Evolutionary conservation across 371 early-diverging fungal genomes (phyloP).

Genomic region (Entomophthora muscae): DNA sequence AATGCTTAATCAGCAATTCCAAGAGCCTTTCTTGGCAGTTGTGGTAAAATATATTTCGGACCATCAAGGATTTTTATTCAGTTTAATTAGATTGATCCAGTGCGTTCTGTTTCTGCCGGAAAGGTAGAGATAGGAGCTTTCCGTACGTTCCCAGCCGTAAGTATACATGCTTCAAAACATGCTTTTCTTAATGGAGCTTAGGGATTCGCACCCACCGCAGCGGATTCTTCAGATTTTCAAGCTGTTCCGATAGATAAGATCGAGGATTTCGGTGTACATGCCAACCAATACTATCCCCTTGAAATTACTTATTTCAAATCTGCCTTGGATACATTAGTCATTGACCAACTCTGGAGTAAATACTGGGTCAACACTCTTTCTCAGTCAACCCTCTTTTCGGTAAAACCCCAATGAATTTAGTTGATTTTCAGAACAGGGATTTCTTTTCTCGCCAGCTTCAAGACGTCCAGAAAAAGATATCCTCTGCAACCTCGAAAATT

Average conservation of each 20-base stretch:
- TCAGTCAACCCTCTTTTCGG: constrained; percentile 74
- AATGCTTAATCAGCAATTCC: constrained; percentile 82
- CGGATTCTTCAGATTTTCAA: constrained; percentile 21
- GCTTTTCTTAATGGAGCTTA: not conserved
- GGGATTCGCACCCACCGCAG: not conserved
- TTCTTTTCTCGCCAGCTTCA: not conserved
- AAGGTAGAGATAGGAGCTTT: constrained; percentile 97
- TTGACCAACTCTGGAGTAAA: constrained; percentile 89
- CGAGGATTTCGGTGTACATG: constrained; percentile 95
- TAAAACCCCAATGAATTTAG: constrained; percentile 13
- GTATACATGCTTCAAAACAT: constrained; percentile 3
- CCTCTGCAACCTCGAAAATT: not conserved
- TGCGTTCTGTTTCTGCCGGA: constrained; percentile 87
- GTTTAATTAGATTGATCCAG: constrained; percentile 82
- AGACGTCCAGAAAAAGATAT: not conserved
- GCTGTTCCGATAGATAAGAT: constrained; percentile 84
- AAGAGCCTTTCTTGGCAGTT: constrained; percentile 91
- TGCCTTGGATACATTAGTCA: constrained; percentile 54
- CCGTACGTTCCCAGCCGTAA: constrained; percentile 65
- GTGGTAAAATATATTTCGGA: constrained; percentile 36
- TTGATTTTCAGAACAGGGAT: not conserved
- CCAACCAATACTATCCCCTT: constrained; percentile 82
- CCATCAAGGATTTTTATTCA: not conserved
- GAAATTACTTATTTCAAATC: constrained; percentile 91
- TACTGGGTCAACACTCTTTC: constrained; percentile 93